Conservation (phyloP, 2,329 filamentous ascomycete genomes). For the Lasiodiplodia sp. region DNA sequence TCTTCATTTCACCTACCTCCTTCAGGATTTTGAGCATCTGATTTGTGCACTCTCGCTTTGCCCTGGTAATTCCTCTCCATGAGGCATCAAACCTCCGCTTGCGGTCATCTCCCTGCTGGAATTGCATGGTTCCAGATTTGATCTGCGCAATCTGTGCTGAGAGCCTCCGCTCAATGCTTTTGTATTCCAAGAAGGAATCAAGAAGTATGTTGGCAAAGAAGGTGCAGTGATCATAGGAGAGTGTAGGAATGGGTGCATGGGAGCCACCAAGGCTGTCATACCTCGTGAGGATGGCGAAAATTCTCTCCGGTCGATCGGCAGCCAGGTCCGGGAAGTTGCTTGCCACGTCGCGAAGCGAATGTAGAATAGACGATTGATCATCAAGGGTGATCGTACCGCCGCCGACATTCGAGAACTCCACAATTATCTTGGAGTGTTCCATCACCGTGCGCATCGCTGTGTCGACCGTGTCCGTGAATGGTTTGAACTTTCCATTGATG, state of each 20-base stretch:
- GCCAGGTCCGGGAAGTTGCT: neutral
- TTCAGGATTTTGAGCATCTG: neutral
- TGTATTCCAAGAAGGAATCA: neutral
- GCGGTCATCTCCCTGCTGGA: neutral
- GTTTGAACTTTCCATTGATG: neutral
- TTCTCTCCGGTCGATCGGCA: neutral
- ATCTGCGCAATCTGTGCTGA: neutral
- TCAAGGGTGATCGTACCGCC: neutral
- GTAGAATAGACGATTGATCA: neutral
- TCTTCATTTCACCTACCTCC: neutral
- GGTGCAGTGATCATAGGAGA: neutral
- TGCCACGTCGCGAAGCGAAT: neutral
- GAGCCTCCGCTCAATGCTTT: neutral
- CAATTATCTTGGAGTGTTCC: neutral
- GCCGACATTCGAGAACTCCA: neutral
- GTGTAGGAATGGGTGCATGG: neutral
- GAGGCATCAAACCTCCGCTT: neutral
- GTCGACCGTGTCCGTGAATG: neutral
- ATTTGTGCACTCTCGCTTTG: neutral
- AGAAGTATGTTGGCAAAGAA: neutral
- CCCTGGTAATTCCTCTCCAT: neutral
- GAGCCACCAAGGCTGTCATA: neutral
- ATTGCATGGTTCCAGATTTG: neutral
- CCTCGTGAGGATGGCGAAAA: neutral
- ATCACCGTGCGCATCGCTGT: neutral